Evolutionary conservation across 2,329 filamentous ascomycete genomes (phyloP).

Genomic region (Trichoderma gracile): DNA sequence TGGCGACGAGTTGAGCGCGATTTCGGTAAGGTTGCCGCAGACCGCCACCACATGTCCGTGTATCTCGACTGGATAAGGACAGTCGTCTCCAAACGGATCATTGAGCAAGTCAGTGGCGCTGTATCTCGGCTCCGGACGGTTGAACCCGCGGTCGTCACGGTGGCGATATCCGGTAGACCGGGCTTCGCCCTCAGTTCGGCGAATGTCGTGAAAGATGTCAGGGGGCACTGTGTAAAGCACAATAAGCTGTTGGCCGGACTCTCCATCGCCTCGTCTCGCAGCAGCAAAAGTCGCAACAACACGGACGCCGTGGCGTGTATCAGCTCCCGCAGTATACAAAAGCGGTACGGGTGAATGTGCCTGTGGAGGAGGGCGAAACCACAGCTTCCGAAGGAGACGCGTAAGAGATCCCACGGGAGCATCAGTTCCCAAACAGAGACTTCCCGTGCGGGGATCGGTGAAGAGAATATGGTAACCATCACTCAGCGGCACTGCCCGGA

Average conservation of each 20-base stretch:
- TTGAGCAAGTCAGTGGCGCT: constrained; percentile 29
- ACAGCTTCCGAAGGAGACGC: constrained; percentile 59
- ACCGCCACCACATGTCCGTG: constrained; percentile 37
- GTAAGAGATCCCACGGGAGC: constrained; percentile 52
- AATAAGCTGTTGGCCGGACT: constrained; percentile 42
- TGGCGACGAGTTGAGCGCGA: constrained; percentile 38
- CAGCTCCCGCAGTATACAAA: constrained; percentile 57
- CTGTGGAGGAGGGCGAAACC: constrained; percentile 45
- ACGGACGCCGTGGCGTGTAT: constrained; percentile 58
- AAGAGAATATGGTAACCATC: constrained; percentile 67
- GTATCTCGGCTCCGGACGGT: constrained; percentile 29
- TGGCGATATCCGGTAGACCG: constrained; percentile 13
- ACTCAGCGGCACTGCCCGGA: constrained; percentile 62
- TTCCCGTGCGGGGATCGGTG: constrained; percentile 57
- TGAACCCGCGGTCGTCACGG: constrained; percentile 17
- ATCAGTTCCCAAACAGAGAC: constrained; percentile 63
- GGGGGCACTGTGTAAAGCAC: constrained; percentile 63
- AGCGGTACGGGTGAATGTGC: constrained; percentile 44
- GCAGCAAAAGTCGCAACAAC: constrained; percentile 59
- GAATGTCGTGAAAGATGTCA: constrained; percentile 51
- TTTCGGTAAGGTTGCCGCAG: constrained; percentile 37
- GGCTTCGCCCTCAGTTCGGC: constrained; percentile 26
- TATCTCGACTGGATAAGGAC: constrained; percentile 37
- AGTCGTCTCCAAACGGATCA: constrained; percentile 27
- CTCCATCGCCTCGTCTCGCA: constrained; percentile 15